Conservation (phyloP, 176 grass and related monocot genomes). For the Canna indica region DNA sequence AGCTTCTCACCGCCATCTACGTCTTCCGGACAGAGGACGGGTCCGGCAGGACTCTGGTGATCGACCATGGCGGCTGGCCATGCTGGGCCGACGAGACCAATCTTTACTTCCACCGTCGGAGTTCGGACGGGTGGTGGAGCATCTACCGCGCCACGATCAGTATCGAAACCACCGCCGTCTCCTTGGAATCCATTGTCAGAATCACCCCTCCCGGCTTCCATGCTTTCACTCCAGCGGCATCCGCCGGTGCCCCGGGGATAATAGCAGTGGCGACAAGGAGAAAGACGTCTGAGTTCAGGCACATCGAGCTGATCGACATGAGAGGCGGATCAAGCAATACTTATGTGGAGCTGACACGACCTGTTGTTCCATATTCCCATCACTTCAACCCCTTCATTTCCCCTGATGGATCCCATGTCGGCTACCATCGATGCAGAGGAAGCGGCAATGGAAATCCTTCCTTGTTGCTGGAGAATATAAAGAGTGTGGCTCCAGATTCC, state of each 20-base stretch:
- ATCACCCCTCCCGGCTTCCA: constrained; percentile 69
- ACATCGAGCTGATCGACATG: constrained; percentile 69
- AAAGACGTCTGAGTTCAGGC: constrained; percentile 44
- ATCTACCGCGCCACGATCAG: constrained; percentile 50
- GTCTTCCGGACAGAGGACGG: constrained; percentile 54
- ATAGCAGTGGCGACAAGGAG: constrained; percentile 70
- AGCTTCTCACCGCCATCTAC: constrained; percentile 63
- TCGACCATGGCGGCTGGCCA: constrained; percentile 60
- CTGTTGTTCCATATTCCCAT: constrained; percentile 45
- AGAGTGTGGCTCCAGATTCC: constrained; percentile 24
- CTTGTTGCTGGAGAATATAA: constrained; percentile 77
- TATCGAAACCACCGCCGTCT: constrained; percentile 7
- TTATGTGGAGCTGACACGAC: constrained; percentile 49
- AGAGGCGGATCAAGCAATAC: constrained; percentile 16
- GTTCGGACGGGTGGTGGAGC: constrained; percentile 61
- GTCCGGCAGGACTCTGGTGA: constrained; percentile 32
- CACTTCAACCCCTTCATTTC: constrained; percentile 87
- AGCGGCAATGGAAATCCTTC: constrained; percentile 40
- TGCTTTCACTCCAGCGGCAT: constrained; percentile 75
- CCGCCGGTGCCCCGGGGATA: constrained; percentile 49
- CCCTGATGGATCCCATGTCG: constrained; percentile 46
- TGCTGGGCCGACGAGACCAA: constrained; percentile 66
- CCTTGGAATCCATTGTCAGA: constrained; percentile 26
- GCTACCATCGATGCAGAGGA: constrained; percentile 82
- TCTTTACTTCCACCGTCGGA: constrained; percentile 78